Evolutionary conservation across 1,284 basidiomycete species (phyloP), one percentile per base, ranked within the genome.

Genomic region (Puccinia brachypodii): DNA sequence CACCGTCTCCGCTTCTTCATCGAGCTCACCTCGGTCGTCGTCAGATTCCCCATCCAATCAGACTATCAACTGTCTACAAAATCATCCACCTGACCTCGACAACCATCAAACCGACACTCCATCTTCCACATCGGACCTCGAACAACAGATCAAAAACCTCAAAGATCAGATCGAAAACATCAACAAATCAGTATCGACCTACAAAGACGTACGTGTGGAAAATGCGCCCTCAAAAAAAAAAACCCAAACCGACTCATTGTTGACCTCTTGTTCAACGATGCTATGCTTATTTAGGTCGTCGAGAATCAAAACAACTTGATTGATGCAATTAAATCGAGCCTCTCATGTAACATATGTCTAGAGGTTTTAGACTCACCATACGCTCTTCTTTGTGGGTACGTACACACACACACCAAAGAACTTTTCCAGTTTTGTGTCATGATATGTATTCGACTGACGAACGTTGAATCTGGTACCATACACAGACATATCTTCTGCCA

Each of bases 401-500:
- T 77, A 50, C 42, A n/a, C 6, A 36, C 33, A 16, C 1, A 44
- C 31, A 47, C 0, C 19, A 6, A 50, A 22, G 25, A 68, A 25
- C 36, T 22, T 40, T 38, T 28, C 22, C 28, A 28, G n/a, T n/a
- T n/a, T n/a, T n/a, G n/a, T n/a, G n/a, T n/a, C n/a, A n/a, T n/a
- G n/a, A n/a, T n/a, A n/a, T n/a, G n/a, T n/a, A n/a, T n/a, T n/a
- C n/a, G n/a, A n/a, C 42, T 53, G 33, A 56, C 33, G n/a, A n/a
- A 22, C n/a, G 19, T n/a, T 38, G 33, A 58, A 4, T 74, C 13
- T 31, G 64, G 8, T 19, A 19, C 22, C 9, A 42, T 50, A 9
- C 77, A 72, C 56, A 83, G 83, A 42, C 83, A 84, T 66, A 82
- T 82, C 22, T 84, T 84, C 66, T 84, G 83, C 56, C 83, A 82